Evolutionary conservation across 371 early-diverging fungal genomes (phyloP), one percentile per base, ranked within the genome.

Genomic region (Basidiobolus meristosporus): DNA sequence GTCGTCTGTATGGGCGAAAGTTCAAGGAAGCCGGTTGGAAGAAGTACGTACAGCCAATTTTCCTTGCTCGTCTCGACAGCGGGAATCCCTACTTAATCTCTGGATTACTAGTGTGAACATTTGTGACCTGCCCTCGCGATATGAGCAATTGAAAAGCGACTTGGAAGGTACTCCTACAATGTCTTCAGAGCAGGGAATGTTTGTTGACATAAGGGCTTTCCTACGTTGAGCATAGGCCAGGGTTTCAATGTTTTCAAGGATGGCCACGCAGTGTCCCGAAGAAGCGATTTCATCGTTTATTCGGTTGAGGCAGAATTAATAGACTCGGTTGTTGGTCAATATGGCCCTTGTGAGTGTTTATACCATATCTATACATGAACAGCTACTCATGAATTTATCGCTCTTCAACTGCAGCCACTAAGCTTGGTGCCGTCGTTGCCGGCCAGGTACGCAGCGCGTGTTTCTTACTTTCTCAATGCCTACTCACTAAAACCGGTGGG

Each of bases 231-330:
- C 31, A n/a, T n/a, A 68, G 74, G 52, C 17, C 59, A 61, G 7
- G 62, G 64, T 5, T 57, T 90, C 47, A 67, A 62, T 31, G 77
- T 89, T 17, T 57, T 72, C 36, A 60, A 47, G 16, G 90, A 92
- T 56, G 93, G 92, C 18, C 82, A 68, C 47, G 70, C 68, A 31
- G 79, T 92, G 7, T 77, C 83, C 6, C 73, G 92, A 31, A 54
- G 65, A 30, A 74, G 83, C 41, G 92, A 93, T 54, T 80, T 73
- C 58, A 82, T 91, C 42, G 72, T 95, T 56, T 95, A 90, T 68
- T 80, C 86, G 2, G 92, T 95, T 4, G 92, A 92, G 43, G 90
- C 96, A 3, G 82, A 82, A 46, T 66, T 73, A 44, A 77, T 95
- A 31, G 78, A 72, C 38, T 35, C 52, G n/a, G 85, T 83, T 3